phyloP scores from a whole-genome alignment of 1,284 basidiomycete genomes.

The Ustilago shanxiensis region DNA sequence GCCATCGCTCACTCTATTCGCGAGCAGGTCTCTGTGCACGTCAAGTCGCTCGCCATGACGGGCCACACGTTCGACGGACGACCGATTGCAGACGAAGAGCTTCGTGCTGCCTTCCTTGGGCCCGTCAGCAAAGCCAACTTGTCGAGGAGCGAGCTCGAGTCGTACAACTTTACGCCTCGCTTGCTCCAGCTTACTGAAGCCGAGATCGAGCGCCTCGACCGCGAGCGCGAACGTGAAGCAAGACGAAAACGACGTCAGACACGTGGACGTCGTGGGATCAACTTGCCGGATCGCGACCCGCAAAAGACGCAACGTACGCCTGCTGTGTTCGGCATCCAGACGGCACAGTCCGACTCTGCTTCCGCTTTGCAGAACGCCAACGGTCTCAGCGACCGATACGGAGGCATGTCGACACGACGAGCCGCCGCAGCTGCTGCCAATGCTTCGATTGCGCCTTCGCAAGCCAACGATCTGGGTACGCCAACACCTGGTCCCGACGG shows the following conservation, averaged over 20 bases:
- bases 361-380: conserved; percentile 27
- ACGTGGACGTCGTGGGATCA: conserved; percentile 87
- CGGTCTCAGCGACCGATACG: conserved; percentile 41
- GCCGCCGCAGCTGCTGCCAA: conserved; percentile 65
- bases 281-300: conserved; percentile 91
- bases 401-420: conserved; percentile 54
- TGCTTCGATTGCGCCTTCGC: conserved; percentile 57
- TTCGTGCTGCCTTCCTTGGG: conserved; percentile 88
- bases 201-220: conserved; percentile 86
- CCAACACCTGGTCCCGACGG: conserved; percentile 55
- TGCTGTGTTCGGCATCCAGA: conserved; percentile 66
- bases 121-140: conserved; percentile 72
- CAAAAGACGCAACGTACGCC: conserved; percentile 83
- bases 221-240: conserved; percentile 91
- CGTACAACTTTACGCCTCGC: conserved; percentile 81
- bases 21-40: conserved; percentile 91
- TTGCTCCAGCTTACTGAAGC: conserved; percentile 89
- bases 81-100: conserved; percentile 87
- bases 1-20: conserved; percentile 95
- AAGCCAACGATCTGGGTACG: conserved; percentile 48
- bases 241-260: conserved; percentile 86
- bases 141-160: conserved; percentile 77
- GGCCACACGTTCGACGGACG: conserved; percentile 87
- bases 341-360: conserved; percentile 44
- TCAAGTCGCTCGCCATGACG: conserved; percentile 90